Conservation (phyloP, 2,329 filamentous ascomycete genomes). For the Scedosporium minutisporum region DNA sequence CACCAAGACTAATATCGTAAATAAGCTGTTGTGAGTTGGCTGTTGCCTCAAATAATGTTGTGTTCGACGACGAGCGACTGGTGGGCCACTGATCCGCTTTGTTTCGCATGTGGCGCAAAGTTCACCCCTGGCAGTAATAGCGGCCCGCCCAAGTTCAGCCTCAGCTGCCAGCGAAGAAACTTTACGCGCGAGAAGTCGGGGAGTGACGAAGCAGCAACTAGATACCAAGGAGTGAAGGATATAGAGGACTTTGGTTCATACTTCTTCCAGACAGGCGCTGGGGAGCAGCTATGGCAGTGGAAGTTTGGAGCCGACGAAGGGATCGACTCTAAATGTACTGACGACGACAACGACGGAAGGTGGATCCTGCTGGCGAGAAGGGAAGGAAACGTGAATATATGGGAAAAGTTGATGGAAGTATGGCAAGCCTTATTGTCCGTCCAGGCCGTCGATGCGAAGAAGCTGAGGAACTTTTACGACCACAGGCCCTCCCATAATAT, state of each 20-base stretch:
- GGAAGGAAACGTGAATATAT: constrained; percentile 22
- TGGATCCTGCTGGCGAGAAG: constrained; percentile 18
- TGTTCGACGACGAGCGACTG: no score
- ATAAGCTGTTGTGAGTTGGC: no score
- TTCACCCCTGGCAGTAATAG: constrained; percentile 10
- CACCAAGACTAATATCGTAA: no score
- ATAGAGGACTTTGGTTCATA: background rate
- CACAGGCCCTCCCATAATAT: no score
- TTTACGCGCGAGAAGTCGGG: background rate
- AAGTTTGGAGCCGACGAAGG: background rate
- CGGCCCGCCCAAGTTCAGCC: background rate
- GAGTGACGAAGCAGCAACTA: background rate
- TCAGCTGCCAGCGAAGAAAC: background rate
- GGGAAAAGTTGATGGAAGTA: constrained; percentile 15
- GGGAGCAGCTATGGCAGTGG: background rate
- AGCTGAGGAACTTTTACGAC: no score
- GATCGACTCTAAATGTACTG: background rate
- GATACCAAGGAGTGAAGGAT: background rate
- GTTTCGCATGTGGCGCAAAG: constrained; percentile 11
- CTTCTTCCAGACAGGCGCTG: background rate
- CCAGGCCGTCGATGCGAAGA: no score
- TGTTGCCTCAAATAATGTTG: no score
- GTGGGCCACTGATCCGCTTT: constrained; percentile 15
- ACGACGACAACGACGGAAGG: constrained; percentile 9
- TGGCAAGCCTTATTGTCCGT: background rate